Conservation (phyloP, 345 rosid genomes). For the Reutealis trisperma region DNA sequence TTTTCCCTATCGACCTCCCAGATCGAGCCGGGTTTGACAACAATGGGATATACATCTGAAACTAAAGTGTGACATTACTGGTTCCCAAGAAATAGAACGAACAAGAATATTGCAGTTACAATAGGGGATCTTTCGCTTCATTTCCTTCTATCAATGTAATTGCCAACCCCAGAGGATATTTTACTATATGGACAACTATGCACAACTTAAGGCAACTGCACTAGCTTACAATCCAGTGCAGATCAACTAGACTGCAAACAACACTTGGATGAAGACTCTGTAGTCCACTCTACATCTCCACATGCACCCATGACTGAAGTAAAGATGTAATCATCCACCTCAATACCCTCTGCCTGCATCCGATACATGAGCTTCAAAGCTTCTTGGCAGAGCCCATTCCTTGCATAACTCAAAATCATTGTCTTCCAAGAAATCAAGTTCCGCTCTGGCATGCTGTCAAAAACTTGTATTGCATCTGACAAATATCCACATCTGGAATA, state of each 20-base stretch:
- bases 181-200: background rate
- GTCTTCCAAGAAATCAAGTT: constrained; percentile 79
- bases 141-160: background rate
- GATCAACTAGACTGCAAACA: constrained; percentile 42
- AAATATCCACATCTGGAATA: constrained; percentile 79
- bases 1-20: too few species aligned
- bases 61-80: too few species aligned
- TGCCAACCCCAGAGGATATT: background rate
- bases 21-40: too few species aligned
- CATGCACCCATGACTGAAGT: constrained; percentile 61
- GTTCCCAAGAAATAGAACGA: background rate
- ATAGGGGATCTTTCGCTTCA: background rate
- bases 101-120: background rate
- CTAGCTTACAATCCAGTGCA: background rate
- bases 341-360: constrained; percentile 75
- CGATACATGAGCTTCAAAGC: constrained; percentile 82
- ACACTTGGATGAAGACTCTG: constrained; percentile 35
- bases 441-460: constrained; percentile 72
- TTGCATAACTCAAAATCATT: constrained; percentile 78
- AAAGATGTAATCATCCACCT: constrained; percentile 68
- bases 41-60: too few species aligned
- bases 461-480: constrained; percentile 71
- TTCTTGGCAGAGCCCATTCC: constrained; percentile 69
- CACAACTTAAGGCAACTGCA: background rate
- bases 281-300: constrained; percentile 60